Evolutionary conservation across 257 asterid genomes (phyloP), one percentile per base, ranked within the genome.

Genomic region (Nicotiana sylvestris): DNA sequence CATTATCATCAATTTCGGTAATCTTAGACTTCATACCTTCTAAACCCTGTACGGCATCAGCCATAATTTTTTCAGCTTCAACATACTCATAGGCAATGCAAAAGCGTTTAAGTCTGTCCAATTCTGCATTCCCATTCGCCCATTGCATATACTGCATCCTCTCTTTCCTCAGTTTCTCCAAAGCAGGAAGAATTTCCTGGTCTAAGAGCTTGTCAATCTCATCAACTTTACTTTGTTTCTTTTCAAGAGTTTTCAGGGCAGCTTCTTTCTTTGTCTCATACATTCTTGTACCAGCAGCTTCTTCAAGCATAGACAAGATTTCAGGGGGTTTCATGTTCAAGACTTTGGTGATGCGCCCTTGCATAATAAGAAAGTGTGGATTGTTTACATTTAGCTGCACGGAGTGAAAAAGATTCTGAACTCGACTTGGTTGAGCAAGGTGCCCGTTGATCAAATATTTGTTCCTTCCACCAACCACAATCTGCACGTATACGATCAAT

Each of bases 271-370:
- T 96, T 16, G 94, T 96, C 80, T 96, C 99, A 18, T 94, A 96
- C 99, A 96, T 96, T 91, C 99, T 93, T 17, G 99, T 96, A 79
- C 99, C 99, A 35, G 99, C 97, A 83, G 99, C 99, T 89, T 96
- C 99, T 87, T 96, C 99, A 17, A 96, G 99, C 98, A 96, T 96
- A 82, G 99, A 96, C 88, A 96, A 87, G 58, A 91, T 95, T 88
- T 96, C 99, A 33, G 93, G 99, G 69, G 99, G 99, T 88, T 94
- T 96, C 99, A 96, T 96, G 83, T 96, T 96, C 87, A 96, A 85
- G 84, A 96, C 99, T 84, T 96, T 96, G 70, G 99, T 96, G 43
- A 96, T 96, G 32, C 99, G 97, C 82, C 98, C 98, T 96, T 96
- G 99, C 99, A 96, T 96, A 78, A 96, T 96, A 83, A 96, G 98